A percentile compares a stretch with the other conserved stretches of the same genome.
phyloP scores from a whole-genome alignment of 805 yeast genomes.

The Isabelozyma heimii region DNA sequence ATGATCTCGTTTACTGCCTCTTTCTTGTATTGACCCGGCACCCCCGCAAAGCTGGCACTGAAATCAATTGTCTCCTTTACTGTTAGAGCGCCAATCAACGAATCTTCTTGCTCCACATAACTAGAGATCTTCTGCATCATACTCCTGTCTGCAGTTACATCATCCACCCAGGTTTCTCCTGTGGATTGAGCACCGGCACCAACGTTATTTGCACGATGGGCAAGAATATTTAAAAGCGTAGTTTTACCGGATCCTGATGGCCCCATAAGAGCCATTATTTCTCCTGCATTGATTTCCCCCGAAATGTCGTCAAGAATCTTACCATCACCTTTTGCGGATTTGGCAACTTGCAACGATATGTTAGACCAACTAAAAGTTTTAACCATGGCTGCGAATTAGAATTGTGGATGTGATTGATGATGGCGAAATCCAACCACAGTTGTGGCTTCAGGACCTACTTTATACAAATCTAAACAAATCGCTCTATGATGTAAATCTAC shows the following conservation, averaged over 20 bases:
- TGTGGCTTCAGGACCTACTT: background rate
- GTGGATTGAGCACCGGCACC: background rate
- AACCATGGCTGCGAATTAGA: background rate
- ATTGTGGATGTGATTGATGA: background rate
- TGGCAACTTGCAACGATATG: background rate
- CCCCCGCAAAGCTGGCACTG: slow-evolving; percentile 14
- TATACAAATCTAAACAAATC: too few relatives aligned
- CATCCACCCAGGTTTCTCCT: background rate
- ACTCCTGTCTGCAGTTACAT: background rate
- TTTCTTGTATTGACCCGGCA: slow-evolving; percentile 9
- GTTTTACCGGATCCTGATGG: slow-evolving; percentile 67
- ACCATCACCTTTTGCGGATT: background rate
- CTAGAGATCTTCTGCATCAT: slow-evolving; percentile 7
- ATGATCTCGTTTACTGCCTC: slow-evolving; percentile 9
- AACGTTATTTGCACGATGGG: slow-evolving; percentile 45
- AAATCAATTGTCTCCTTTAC: slow-evolving; percentile 16
- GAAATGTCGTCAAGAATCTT: slow-evolving; percentile 11
- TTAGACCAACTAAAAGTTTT: background rate
- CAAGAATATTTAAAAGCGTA: slow-evolving; percentile 50
- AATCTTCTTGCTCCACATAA: slow-evolving; percentile 21
- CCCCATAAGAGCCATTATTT: slow-evolving; percentile 60
- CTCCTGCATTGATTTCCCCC: slow-evolving; percentile 46
- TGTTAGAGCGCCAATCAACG: slow-evolving; percentile 17
- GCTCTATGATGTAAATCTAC: background rate
- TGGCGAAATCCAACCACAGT: background rate